Evolutionary conservation across 108 stramenopile genomes (phyloP).

Genomic region (Schizochytrium sp.): DNA sequence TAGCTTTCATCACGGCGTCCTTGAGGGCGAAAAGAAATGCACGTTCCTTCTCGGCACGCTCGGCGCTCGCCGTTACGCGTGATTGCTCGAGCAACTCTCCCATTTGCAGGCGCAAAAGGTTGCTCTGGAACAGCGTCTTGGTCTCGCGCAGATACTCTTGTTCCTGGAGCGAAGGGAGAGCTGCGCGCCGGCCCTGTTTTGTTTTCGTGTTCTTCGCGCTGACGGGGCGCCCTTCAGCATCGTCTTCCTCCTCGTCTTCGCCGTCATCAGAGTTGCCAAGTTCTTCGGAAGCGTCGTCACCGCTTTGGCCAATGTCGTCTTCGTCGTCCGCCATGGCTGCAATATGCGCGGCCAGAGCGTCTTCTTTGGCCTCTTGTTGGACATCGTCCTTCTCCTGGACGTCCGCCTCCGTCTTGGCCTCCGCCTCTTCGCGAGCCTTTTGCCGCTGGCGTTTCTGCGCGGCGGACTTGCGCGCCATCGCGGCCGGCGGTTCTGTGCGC

Average conservation of each 20-base stretch:
- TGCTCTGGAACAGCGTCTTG: neutral
- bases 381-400: neutral
- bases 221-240: neutral
- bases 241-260: neutral
- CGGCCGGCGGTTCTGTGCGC: no score
- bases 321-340: neutral
- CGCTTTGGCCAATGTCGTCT: neutral
- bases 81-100: neutral
- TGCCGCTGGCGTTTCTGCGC: neutral
- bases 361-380: neutral
- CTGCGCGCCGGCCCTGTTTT: neutral
- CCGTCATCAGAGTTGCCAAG: neutral
- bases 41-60: neutral
- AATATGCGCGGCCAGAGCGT: neutral
- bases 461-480: neutral
- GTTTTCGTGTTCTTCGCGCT: neutral
- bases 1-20: neutral
- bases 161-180: neutral
- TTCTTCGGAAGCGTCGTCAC: neutral
- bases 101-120: neutral
- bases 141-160: constrained; percentile 1
- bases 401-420: neutral
- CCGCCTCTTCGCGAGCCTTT: neutral
- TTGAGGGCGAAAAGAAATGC: neutral
- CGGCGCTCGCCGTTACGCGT: neutral